Evolutionary conservation across 768 basidiomycete genomes (phyloP), one percentile per base, ranked within the genome.

Genomic region (Naganishia friedmannii): DNA sequence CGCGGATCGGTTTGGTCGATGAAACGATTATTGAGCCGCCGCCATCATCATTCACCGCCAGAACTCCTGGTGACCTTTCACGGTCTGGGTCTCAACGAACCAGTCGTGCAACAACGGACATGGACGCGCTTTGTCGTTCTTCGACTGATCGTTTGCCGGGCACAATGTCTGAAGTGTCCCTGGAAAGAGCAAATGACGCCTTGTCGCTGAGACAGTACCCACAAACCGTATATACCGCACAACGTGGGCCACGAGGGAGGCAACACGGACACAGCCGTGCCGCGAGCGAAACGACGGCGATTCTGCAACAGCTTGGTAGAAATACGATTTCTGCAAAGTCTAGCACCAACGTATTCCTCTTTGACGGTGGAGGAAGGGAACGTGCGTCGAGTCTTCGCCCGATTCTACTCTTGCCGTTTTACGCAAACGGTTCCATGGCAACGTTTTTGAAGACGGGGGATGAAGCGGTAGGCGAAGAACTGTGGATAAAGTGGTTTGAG

Each of bases 401-500:
- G 39, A 76, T 77, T 10, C 70, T 81, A 29, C 66, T 80, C n/a
- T 63, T 81, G 10, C 77, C 78, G 65, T 75, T 78, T 65, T 74
- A 74, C 5, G 65, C 74, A 0, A 63, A 76, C 3, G 80, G 80
- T 1, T 80, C 79, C 12, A 63, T 81, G 51, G 79, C 78, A 53
- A 66, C 72, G 28, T 75, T 80, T 45, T 60, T 80, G n/a, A 69
- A 75, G 48, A 45, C 60, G 37, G 73, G 68, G 0, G 77, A 74
- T 10, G 73, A 73, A 23, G 28, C 77, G 17, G 76, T 80, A 0
- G 77, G 72, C 10, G 73, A 57, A 42, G 42, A 73, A 13, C 31
- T 78, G n/a, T 81, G 78, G 77, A 67, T 70, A 31, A 71, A 73
- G 28, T 82, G 83, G 81, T 80, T 82, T 0, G 67, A 70, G 21